A percentile compares a stretch with the other conserved stretches of the same genome.
phyloP scores from a whole-genome alignment of 2,329 filamentous ascomycete species.

The Tolypocladium cylindrosporum region DNA sequence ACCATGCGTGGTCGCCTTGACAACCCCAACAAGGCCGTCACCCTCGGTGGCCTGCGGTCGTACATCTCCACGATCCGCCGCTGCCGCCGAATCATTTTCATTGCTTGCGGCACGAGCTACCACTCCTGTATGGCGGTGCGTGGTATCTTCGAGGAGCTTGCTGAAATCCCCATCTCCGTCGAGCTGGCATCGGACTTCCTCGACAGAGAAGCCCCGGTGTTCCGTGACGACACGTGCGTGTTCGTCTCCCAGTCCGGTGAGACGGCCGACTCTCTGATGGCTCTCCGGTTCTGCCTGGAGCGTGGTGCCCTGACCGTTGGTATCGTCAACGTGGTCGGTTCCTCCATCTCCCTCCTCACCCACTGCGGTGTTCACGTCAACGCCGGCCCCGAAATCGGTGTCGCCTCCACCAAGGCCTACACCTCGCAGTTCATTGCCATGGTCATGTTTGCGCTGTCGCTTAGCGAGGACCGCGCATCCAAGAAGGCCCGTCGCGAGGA shows the following conservation, averaged over 20 bases:
- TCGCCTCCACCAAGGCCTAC: constrained; percentile 98
- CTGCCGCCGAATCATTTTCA: constrained; percentile 96
- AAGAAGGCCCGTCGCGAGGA: constrained; percentile 87
- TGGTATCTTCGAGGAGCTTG: constrained; percentile 94
- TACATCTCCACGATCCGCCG: constrained; percentile 95
- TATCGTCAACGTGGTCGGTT: constrained; percentile 97
- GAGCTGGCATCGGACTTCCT: constrained; percentile 98
- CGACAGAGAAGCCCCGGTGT: constrained; percentile 90
- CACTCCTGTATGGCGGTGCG: constrained; percentile 99
- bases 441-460: constrained; percentile 97
- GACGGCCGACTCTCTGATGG: constrained; percentile 95
- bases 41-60: constrained; percentile 86
- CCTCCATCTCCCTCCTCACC: constrained; percentile 95
- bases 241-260: constrained; percentile 99
- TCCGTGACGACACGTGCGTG: constrained; percentile 98
- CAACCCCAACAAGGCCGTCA: constrained; percentile 85
- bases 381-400: constrained; percentile 95
- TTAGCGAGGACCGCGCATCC: constrained; percentile 92
- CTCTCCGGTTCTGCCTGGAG: constrained; percentile 94
- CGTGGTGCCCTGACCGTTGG: constrained; percentile 93
- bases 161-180: constrained; percentile 94
- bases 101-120: constrained; percentile 95
- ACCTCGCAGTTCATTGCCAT: constrained; percentile 99
- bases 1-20: constrained; percentile 99
- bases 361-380: constrained; percentile 99